Evolutionary conservation across 2,329 filamentous ascomycete genomes (phyloP), one percentile per base, ranked within the genome.

Genomic region (Apiospora saccharicola): DNA sequence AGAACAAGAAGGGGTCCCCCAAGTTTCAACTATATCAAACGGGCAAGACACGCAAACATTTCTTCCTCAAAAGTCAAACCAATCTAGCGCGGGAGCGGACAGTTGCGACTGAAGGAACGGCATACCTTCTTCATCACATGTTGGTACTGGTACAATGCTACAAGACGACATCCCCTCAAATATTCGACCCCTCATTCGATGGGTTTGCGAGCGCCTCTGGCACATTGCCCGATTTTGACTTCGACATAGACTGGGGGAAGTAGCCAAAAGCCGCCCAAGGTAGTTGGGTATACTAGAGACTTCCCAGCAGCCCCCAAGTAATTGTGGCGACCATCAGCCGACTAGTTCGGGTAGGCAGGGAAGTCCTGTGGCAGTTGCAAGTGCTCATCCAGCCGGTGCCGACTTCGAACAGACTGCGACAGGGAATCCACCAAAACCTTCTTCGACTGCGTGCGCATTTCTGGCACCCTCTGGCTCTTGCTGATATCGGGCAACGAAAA

Each of bases 401-500:
- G 49, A 24, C 34, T 22, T 22, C 53, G 69, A 22, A 22, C 22
- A 44, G 37, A 10, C 19, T 46, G 41, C 8, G 69, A 53, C 1
- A 71, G 12, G 6, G 43, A 37, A 19, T 44, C 47, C 47, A 26
- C 69, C 26, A 34, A 53, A 3, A 41, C 37, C 41, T 22, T 24
- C 16, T 37, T 64, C n/a, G 43, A 30, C 24, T 71, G 69, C 16
- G 49, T 64, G 16, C 70, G 72, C 34, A 73, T 73, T 46, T 70
- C 72, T 5, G 72, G 72, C 22, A 73, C 68, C 13, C 72, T 75
- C 53, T 77, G 76, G 67, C 77, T 77, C 71, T 77, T 75, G 70
- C 74, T 76, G 37, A 79, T 71, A 47, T 80, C 78, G 1, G 53
- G 44, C 10, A 81, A 71, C 41, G 69, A 72, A 5, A 73, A 76